A percentile compares a stretch with the other conserved stretches of the same genome.
phyloP scores from a whole-genome alignment of 2,329 filamentous ascomycete genomes.

The Stemphylium lycopersici region DNA sequence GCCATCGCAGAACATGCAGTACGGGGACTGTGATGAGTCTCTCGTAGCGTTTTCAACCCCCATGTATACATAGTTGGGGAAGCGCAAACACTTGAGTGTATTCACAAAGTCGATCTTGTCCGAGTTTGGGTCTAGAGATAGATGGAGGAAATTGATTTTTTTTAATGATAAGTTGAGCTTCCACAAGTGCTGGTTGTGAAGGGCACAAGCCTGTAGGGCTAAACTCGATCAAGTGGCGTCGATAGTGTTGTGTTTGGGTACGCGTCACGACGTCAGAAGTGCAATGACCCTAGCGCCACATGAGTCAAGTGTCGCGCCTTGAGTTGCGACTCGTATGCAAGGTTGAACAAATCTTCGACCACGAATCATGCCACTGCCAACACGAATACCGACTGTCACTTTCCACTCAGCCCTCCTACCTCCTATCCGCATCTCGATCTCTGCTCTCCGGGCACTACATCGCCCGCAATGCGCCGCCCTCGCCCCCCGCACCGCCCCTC shows the following conservation, averaged over 20 bases:
- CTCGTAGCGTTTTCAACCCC: conserved; percentile 6
- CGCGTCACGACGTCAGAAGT: background rate
- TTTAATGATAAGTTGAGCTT: background rate
- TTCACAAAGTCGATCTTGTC: background rate
- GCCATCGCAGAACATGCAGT: conserved; percentile 7
- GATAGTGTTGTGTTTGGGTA: background rate
- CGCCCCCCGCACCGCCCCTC: background rate
- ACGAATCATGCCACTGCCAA: conserved; percentile 19
- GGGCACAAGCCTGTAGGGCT: no score
- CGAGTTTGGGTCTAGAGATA: no score
- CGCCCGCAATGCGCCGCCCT: conserved; percentile 20
- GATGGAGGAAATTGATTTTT: no score
- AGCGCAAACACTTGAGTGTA: background rate
- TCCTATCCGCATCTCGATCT: conserved; percentile 22
- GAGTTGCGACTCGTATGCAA: background rate
- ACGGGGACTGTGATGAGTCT: conserved; percentile 1
- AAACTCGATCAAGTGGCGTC: no score
- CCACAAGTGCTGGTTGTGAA: background rate
- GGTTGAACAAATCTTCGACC: background rate
- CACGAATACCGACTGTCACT: conserved; percentile 18
- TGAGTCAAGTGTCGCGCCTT: conserved; percentile 7
- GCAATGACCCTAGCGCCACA: background rate
- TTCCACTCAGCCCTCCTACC: conserved; percentile 30
- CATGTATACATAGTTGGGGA: conserved; percentile 12
- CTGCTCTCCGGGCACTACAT: conserved; percentile 16